phyloP scores from a whole-genome alignment of 2,329 filamentous ascomycete genomes.

The Epichloe uncinata region DNA sequence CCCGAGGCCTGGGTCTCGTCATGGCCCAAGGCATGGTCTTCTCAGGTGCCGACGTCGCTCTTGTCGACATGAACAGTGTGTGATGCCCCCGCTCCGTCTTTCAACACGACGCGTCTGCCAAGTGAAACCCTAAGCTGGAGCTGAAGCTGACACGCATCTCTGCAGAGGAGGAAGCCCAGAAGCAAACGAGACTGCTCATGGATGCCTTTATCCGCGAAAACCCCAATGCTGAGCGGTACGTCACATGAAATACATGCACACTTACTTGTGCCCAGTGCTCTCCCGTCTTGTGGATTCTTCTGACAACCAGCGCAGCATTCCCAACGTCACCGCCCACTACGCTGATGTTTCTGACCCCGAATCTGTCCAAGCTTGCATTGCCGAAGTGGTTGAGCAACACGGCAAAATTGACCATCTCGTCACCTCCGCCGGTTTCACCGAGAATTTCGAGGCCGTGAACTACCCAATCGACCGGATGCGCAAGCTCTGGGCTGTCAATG shows the following conservation, averaged over 20 bases:
- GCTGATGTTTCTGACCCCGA: slow-evolving; percentile 72
- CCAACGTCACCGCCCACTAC: slow-evolving; percentile 80
- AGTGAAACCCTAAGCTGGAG: background rate
- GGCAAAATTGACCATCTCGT: slow-evolving; percentile 83
- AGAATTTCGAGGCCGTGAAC: slow-evolving; percentile 84
- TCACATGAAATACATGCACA: no score
- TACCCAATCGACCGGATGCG: slow-evolving; percentile 86
- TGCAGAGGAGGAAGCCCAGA: slow-evolving; percentile 67
- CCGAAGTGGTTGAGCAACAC: slow-evolving; percentile 45
- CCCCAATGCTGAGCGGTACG: slow-evolving; percentile 55
- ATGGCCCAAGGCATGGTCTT: slow-evolving; percentile 88
- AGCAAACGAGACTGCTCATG: slow-evolving; percentile 60
- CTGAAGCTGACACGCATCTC: background rate
- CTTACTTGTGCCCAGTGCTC: no score
- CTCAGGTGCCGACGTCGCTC: slow-evolving; percentile 76
- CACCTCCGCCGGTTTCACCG: slow-evolving; percentile 91
- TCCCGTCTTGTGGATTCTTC: background rate
- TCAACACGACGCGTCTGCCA: background rate
- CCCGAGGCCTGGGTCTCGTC: slow-evolving; percentile 75
- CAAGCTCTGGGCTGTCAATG: slow-evolving; percentile 90
- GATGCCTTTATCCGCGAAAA: slow-evolving; percentile 69
- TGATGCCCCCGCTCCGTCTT: background rate
- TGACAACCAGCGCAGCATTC: slow-evolving; percentile 30
- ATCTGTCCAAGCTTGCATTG: slow-evolving; percentile 62
- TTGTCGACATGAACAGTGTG: slow-evolving; percentile 83